Conservation (phyloP, 2,329 filamentous ascomycete genomes). For the Sporothrix brasiliensis region DNA sequence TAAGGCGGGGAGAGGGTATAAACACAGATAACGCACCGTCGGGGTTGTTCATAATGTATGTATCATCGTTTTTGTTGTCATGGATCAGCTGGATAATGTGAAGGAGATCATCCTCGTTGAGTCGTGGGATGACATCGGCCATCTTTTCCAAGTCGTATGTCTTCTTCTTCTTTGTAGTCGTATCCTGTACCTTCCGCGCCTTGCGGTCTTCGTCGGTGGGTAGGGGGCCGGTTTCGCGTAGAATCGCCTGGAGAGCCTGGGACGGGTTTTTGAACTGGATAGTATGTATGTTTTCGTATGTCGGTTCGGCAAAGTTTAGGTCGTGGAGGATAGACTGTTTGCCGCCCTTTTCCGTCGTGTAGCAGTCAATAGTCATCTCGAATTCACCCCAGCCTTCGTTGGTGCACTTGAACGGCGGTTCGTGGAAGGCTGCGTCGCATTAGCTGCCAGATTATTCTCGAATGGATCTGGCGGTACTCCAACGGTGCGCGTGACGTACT, state of each 20-base stretch:
- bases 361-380: conserved; percentile 85
- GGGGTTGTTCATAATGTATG: conserved; percentile 95
- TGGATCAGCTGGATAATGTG: conserved; percentile 98
- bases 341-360: conserved; percentile 79
- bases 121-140: conserved; percentile 84
- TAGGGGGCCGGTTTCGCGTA: conserved; percentile 85
- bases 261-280: conserved; percentile 93
- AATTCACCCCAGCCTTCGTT: conserved; percentile 99
- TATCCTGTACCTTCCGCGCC: conserved; percentile 66
- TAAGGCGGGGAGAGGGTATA: conserved; percentile 26
- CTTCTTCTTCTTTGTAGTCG: conserved; percentile 75
- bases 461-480: not conserved
- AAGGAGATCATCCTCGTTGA: conserved; percentile 89
- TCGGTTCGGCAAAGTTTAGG: conserved; percentile 80
- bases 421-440: conserved; percentile 67
- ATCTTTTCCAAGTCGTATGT: conserved; percentile 90
- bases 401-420: conserved; percentile 82
- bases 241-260: conserved; percentile 73
- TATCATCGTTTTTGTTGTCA: conserved; percentile 91
- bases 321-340: conserved; percentile 83
- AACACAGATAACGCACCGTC: conserved; percentile 64
- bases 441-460: not conserved
- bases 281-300: conserved; percentile 80
- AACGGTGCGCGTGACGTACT: conserved; percentile 58
- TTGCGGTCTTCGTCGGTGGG: conserved; percentile 70